Evolutionary conservation across 352 stramenopile genomes (phyloP), one percentile per base, ranked within the genome.

Genomic region (Pythium diclinum): DNA sequence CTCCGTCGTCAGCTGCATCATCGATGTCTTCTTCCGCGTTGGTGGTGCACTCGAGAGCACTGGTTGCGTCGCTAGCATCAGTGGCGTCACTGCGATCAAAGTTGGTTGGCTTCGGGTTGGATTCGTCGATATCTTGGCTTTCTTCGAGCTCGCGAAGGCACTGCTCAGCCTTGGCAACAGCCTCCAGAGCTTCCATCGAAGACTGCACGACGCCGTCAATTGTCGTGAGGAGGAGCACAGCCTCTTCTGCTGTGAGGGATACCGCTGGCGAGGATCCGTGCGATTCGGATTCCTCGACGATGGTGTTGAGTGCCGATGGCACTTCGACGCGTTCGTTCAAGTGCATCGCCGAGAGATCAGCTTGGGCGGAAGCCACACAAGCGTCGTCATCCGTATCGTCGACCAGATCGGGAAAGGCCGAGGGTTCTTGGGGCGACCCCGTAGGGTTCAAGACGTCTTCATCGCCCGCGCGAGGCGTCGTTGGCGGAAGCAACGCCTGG

Each of bases 251-350:
- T 9, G 47, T 33, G 25, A 54, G 21, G 4, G 19, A 30, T 7
- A 54, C 10, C 6, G 19, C 25, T 10, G 47, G 21, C 6, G 21
- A 30, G 1, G 47, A 17, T 19, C 16, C 16, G 21, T 17, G 40
- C 40, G 40, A 47, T 4, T 54, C 47, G 21, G 34, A 53, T 9
- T 61, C 42, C 14, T 61, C 42, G 10, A 42, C 55, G 17, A 28
- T 52, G 8, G 42, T 49, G 55, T 61, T 8, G 9, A 33, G n/a
- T 11, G 10, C 13, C 21, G 13, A 30, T 14, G 47, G 10, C 4
- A 21, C 11, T 10, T 33, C 47, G 10, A 10, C 19, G n/a, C 7
- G 16, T 9, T 23, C 40, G 40, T 47, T 47, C 40, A 23, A 6
- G 40, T 47, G 40, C 5, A 47, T 23, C 40, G 5, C 14, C 14